phyloP scores from a whole-genome alignment of 345 rosid genomes.

The Heritiera fomes region DNA sequence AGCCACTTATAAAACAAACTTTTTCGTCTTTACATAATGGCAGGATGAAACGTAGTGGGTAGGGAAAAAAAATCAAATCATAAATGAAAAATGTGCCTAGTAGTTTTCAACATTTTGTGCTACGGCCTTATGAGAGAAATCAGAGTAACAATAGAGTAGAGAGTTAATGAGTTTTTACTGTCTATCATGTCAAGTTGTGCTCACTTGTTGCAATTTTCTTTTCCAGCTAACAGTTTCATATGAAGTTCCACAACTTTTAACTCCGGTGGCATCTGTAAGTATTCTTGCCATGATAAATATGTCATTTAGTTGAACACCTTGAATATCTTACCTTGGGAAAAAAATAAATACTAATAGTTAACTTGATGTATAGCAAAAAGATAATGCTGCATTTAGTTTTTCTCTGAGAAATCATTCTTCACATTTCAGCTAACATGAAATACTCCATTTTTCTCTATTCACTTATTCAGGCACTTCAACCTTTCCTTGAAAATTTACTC shows the following conservation, averaged over 20 bases:
- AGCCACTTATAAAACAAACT: not conserved
- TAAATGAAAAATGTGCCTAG: not conserved
- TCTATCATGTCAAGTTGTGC: not conserved
- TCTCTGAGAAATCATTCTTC: too few species aligned
- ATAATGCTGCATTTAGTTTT: not conserved
- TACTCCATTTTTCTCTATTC: not conserved
- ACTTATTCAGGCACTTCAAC: slow-evolving; percentile 69
- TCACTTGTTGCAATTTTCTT: slow-evolving; percentile 18
- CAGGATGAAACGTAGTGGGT: not conserved
- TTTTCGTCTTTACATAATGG: not conserved
- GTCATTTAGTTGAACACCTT: not conserved
- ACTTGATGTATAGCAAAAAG: not conserved
- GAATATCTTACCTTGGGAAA: not conserved
- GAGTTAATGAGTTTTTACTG: not conserved
- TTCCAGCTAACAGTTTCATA: slow-evolving; percentile 91
- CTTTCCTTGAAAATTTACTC: slow-evolving; percentile 74
- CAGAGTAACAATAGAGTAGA: not conserved
- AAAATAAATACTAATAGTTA: not conserved
- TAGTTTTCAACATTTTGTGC: not conserved
- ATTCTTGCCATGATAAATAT: slow-evolving; percentile 10
- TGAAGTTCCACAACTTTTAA: slow-evolving; percentile 80
- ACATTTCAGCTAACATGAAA: slow-evolving; percentile 9
- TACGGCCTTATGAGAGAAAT: not conserved
- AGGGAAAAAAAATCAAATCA: not conserved
- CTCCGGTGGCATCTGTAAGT: slow-evolving; percentile 83